Percentiles rank a stretch among this genome's conserved stretches.
phyloP scores from a whole-genome alignment of 768 basidiomycete species.

The Pleurotus pulmonarius region DNA sequence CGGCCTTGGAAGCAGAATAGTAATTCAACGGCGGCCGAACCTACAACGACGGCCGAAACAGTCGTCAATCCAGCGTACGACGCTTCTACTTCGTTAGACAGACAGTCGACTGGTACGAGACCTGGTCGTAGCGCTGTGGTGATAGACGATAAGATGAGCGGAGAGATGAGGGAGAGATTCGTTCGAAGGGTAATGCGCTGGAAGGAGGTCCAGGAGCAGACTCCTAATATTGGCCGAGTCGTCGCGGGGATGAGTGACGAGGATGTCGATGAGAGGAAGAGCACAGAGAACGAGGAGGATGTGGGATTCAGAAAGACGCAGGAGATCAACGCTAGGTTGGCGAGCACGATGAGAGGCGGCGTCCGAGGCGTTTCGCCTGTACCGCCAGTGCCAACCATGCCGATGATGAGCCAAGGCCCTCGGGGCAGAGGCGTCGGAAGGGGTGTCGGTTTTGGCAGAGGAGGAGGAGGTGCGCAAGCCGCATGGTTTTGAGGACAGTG shows the following conservation, averaged over 20 bases:
- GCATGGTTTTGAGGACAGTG: background rate
- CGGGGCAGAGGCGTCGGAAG: background rate
- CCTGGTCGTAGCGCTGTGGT: constrained; percentile 41
- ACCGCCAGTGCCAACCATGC: background rate
- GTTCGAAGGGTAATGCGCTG: constrained; percentile 49
- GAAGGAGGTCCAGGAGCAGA: constrained; percentile 3
- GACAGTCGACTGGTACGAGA: background rate
- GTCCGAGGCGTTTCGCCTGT: background rate
- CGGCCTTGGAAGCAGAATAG: background rate
- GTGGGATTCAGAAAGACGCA: background rate
- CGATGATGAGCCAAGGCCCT: background rate
- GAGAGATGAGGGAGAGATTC: constrained; percentile 44
- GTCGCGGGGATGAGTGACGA: background rate
- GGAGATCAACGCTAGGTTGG: background rate
- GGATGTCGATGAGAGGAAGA: too few relatives aligned
- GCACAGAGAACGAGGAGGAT: background rate
- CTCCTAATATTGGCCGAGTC: background rate
- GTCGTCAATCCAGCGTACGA: too few relatives aligned
- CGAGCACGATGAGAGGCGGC: background rate
- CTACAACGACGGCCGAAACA: too few relatives aligned
- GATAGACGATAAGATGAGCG: constrained; percentile 50
- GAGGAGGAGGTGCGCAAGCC: background rate
- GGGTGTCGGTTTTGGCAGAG: background rate
- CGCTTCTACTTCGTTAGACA: background rate
- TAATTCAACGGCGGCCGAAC: too few relatives aligned